phyloP scores from a whole-genome alignment of 169 alveolate species.

The Babesia caballi region DNA sequence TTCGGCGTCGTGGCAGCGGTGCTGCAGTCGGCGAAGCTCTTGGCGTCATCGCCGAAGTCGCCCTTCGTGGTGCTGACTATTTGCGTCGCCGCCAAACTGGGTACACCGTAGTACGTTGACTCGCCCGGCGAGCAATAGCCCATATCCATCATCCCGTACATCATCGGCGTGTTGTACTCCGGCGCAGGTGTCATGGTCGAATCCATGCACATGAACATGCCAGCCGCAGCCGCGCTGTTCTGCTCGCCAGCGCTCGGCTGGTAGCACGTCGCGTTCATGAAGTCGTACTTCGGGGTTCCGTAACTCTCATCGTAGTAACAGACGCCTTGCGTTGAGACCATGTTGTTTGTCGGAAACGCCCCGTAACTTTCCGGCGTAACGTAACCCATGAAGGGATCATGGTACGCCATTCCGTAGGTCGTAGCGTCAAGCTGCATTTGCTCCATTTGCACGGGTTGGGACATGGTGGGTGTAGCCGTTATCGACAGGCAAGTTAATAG shows the following conservation, averaged over 20 bases:
- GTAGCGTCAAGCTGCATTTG: background rate
- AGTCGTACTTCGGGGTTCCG: background rate
- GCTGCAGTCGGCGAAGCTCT: constrained; percentile 7
- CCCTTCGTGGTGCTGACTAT: background rate
- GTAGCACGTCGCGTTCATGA: constrained; percentile 5
- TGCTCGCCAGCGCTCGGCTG: background rate
- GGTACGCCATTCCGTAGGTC: background rate
- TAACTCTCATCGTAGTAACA: constrained; percentile 2
- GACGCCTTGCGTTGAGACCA: background rate
- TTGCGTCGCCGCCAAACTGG: background rate
- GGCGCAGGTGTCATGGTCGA: background rate
- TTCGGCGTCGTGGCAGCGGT: constrained; percentile 31
- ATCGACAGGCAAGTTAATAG: no score
- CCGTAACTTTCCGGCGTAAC: background rate
- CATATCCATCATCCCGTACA: constrained; percentile 6
- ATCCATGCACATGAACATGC: background rate
- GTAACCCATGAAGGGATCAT: background rate
- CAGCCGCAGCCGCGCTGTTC: background rate
- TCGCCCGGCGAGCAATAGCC: background rate
- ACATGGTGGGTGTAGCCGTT: no score
- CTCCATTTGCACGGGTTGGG: background rate
- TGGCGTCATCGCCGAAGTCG: constrained; percentile 7
- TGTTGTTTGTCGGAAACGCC: background rate
- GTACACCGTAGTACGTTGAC: background rate
- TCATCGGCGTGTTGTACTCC: background rate